Evolutionary conservation across 2,329 filamentous ascomycete species (phyloP), one percentile per base, ranked within the genome.

Genomic region (Claviceps monticola): DNA sequence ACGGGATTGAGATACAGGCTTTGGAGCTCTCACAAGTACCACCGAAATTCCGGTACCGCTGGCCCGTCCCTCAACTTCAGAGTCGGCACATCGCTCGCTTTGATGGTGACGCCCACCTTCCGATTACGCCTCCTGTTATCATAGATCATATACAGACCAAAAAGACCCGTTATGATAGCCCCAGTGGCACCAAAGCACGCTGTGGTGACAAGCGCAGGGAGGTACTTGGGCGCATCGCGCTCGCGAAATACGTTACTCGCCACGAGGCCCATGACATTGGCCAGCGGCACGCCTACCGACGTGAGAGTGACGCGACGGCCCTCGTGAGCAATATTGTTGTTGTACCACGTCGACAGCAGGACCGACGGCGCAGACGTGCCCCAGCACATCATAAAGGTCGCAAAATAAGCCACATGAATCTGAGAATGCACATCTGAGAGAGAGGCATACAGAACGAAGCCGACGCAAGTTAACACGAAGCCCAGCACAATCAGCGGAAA

Each of bases 351-450:
- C 72, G 57, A 80, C 69, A 83, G 71, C 13, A 90, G 71, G 8
- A 89, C 84, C 0, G 80, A 85, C 0, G 86, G 85, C 0, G 85
- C 84, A 1, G 80, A 83, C 0, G 84, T 88, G 16, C 86, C 86
- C 81, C 84, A 88, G 11, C 81, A 84, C 83, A 89, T 88, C 82
- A 89, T 85, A 64, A 89, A 90, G 51, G 77, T 82, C 5, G 84
- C 83, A 56, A 82, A 88, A 61, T 89, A 89, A 0, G 84, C 85
- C 1, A 88, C 72, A 3, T 75, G 72, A n/a, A 84, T 64, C 41
- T 84, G 70, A 3, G 69, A 59, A 39, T 78, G 64, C 16, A 88
- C 79, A 57, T 82, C 74, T 56, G 80, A 70, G 53, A 91, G 83
- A 19, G 81, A 74, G 0, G 84, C 83, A 58, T 85, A 90, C 61